These are phyloP conservation scores for Echium plantagineum DNA, from an alignment of 257 asterid genomes.

Conservation along the genomic window DNA sequence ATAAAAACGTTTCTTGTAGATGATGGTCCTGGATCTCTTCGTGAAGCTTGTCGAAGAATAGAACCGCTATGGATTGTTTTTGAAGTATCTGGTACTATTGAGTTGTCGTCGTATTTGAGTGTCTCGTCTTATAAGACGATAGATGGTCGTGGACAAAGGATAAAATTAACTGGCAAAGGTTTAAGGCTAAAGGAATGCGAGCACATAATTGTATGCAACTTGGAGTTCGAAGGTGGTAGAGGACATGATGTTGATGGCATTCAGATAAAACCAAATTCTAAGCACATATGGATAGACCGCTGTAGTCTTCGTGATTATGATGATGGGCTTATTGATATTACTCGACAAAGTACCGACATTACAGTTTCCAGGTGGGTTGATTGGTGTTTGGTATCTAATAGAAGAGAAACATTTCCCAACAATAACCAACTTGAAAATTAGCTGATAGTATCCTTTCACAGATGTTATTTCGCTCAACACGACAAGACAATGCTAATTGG, in stretches of 20 bases:
- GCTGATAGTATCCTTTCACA: conserved; percentile 7
- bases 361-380: conserved; percentile 62
- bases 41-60: conserved; percentile 65
- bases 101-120: conserved; percentile 47
- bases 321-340: conserved; percentile 75
- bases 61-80: conserved; percentile 82
- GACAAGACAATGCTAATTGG: conserved; percentile 82
- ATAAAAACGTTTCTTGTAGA: conserved; percentile 23
- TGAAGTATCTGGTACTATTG: conserved; percentile 73
- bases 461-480: conserved; percentile 76
- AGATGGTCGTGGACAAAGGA: conserved; percentile 82
- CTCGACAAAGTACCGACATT: conserved; percentile 67
- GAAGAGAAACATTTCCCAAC: background rate
- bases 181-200: conserved; percentile 74
- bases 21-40: conserved; percentile 96
- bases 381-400: background rate
- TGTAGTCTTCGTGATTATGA: conserved; percentile 68
- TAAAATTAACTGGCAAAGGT: conserved; percentile 63
- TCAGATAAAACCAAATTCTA: conserved; percentile 74
- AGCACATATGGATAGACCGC: conserved; percentile 86
- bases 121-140: conserved; percentile 73
- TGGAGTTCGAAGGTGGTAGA: conserved; percentile 51
- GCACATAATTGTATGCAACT: conserved; percentile 74
- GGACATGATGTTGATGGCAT: conserved; percentile 75
- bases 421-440: background rate